phyloP scores from a whole-genome alignment of 106 monocot genomes.

The Triglochin maritima region DNA sequence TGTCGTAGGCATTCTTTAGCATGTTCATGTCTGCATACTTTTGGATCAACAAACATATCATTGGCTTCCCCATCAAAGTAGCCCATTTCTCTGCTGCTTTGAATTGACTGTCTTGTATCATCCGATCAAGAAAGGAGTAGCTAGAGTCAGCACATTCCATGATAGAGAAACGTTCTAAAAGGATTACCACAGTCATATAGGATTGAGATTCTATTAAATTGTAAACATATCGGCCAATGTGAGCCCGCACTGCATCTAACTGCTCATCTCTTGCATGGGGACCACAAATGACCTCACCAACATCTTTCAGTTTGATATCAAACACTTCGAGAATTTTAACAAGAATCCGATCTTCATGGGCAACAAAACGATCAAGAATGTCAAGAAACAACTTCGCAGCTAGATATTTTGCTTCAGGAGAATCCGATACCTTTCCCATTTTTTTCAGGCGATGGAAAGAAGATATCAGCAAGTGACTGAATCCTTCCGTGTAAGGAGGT shows the following conservation, averaged over 20 bases:
- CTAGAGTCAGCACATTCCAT: constrained; percentile 23
- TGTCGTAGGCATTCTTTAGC: constrained; percentile 75
- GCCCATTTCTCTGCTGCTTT: constrained; percentile 86
- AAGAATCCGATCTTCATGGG: constrained; percentile 77
- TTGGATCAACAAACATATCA: constrained; percentile 54
- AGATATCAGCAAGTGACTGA: constrained; percentile 79
- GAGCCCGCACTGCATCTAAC: constrained; percentile 32
- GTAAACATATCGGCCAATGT: constrained; percentile 32
- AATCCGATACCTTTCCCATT: constrained; percentile 22
- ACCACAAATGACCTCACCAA: constrained; percentile 38
- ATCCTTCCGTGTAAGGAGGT: constrained; percentile 70
- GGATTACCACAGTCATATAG: constrained; percentile 56
- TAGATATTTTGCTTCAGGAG: constrained; percentile 44
- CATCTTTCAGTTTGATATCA: constrained; percentile 63
- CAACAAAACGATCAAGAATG: constrained; percentile 40
- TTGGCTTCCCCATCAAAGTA: constrained; percentile 55
- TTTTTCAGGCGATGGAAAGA: constrained; percentile 49
- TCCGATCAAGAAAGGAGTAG: constrained; percentile 43
- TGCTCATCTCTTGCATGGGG: constrained; percentile 23
- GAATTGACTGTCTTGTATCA: constrained; percentile 55
- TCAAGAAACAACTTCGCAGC: constrained; percentile 51
- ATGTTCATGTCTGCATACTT: constrained; percentile 83
- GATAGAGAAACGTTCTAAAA: constrained; percentile 60
- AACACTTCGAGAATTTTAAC: constrained; percentile 64
- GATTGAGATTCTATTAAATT: constrained; percentile 56